These are phyloP conservation scores for Pilatotrama ljubarskyi DNA, from an alignment of 768 basidiomycete species.

Conservation along the genomic window DNA sequence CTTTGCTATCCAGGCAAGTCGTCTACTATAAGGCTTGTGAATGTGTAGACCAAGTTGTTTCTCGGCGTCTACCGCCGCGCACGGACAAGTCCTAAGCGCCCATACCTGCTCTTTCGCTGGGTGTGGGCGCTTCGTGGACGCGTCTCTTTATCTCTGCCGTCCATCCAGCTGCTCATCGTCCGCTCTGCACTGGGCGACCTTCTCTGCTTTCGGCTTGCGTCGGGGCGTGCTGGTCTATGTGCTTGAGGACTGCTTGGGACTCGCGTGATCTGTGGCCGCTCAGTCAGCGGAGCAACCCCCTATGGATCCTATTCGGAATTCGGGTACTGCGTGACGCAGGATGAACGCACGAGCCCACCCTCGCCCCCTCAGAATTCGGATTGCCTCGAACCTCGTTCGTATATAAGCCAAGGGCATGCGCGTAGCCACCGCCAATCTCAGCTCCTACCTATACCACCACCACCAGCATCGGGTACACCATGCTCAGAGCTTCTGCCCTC, in stretches of 20 bases:
- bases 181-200: too few relatives aligned
- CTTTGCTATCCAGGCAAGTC: too few relatives aligned
- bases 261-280: neutral
- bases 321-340: conserved; percentile 1
- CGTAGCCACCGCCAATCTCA: neutral
- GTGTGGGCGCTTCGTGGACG: too few relatives aligned
- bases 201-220: too few relatives aligned
- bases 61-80: too few relatives aligned
- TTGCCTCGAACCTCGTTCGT: neutral
- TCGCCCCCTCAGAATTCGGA: neutral
- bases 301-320: conserved; percentile 17
- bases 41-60: too few relatives aligned
- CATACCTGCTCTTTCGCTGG: too few relatives aligned
- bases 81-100: too few relatives aligned
- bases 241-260: neutral
- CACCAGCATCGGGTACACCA: neutral
- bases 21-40: too few relatives aligned
- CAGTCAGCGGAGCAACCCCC: conserved; percentile 12
- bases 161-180: too few relatives aligned
- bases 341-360: neutral
- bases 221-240: too few relatives aligned
- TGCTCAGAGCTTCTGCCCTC: neutral
- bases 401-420: neutral
- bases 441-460: neutral
- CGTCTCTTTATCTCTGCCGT: too few relatives aligned